These are phyloP conservation scores for Persicaria maculosa DNA, from an alignment of 148 eudicot genomes.

Conservation along the genomic window DNA sequence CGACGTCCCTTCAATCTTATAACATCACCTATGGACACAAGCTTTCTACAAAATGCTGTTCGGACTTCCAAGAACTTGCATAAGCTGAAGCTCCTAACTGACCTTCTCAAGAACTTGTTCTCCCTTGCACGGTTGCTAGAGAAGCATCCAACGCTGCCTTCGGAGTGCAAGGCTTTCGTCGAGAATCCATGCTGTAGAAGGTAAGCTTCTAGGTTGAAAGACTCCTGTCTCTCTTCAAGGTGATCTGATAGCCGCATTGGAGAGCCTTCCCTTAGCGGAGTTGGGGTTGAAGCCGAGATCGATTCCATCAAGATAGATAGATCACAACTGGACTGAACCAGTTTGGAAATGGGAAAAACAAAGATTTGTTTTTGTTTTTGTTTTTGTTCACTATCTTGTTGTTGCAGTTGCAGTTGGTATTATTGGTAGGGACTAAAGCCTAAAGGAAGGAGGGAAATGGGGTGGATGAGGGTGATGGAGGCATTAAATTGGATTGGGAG, in stretches of 20 bases:
- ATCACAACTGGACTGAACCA: not conserved
- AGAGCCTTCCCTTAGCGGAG: not conserved
- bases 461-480: not conserved
- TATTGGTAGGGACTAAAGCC: not conserved
- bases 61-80: not conserved
- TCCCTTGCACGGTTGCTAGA: constrained; percentile 13
- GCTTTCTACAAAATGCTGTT: constrained; percentile 22
- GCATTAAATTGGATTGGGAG: not conserved
- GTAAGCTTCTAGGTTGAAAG: constrained; percentile 47
- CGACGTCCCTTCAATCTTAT: constrained; percentile 16
- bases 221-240: constrained; percentile 62
- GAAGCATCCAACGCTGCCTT: constrained; percentile 15
- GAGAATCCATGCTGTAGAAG: constrained; percentile 46
- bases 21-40: constrained; percentile 15
- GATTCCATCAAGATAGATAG: constrained; percentile 24
- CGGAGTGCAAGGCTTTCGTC: constrained; percentile 14
- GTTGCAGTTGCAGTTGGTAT: no score
- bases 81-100: no score
- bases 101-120: constrained; percentile 10
- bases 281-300: constrained; percentile 7
- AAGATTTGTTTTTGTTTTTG: no score
- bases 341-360: no score
- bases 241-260: constrained; percentile 41
- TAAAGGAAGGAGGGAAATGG: not conserved
- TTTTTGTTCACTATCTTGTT: no score